Base-by-base conservation (phyloP, 2,329 filamentous ascomycete genomes). In the Periglandula ipomoeae region DNA sequence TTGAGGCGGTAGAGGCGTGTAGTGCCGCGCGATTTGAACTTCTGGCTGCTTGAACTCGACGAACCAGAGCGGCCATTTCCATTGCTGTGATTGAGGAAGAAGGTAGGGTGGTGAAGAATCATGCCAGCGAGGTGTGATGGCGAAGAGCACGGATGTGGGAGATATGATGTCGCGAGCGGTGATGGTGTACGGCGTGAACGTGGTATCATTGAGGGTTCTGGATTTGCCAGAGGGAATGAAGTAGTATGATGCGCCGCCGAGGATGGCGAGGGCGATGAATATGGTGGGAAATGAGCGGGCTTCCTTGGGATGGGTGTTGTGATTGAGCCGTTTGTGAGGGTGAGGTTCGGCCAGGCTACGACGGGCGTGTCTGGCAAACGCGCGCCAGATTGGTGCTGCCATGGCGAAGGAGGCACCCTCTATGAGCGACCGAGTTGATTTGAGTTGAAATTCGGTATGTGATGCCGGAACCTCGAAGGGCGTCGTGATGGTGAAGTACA, bases 21-120 rank as follows among this genome's bases (percentile, higher is more conserved):
- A 98, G 50, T 89, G 83, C 53, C 93, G 73, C 39, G 88, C 87
- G 57, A 98, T 95, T 67, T 96, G 90, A 50, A 97, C 70, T 64
- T 95, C 84, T 2, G 93, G 93, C 69, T 97, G 93, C 69, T 95
- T 95, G 61, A 95, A 82, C 70, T 96, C 86, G 30, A 97, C 84
- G 53, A 85, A 89, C 85, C 89, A 95, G 38, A 94, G 75, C 4
- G 86, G 85, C 49, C 78, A 55, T 10, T 55, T 56, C 67, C 68
- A 67, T 54, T 2, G 9, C 11, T 13, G 50, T 57, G 35, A 52
- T 52, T 34, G 20, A 56, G 52, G 17, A 3, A 51, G 34, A n/a
- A 69, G 44, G 47, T 62, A 62, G 9, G 58, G 65, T 2, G 53
- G 58, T 34, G 50, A 49, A 5, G 63, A 55, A 44, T 63, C 59